These are phyloP conservation scores for Lipomyces kockii DNA, from an alignment of 805 yeast species.

Conservation along the genomic window DNA sequence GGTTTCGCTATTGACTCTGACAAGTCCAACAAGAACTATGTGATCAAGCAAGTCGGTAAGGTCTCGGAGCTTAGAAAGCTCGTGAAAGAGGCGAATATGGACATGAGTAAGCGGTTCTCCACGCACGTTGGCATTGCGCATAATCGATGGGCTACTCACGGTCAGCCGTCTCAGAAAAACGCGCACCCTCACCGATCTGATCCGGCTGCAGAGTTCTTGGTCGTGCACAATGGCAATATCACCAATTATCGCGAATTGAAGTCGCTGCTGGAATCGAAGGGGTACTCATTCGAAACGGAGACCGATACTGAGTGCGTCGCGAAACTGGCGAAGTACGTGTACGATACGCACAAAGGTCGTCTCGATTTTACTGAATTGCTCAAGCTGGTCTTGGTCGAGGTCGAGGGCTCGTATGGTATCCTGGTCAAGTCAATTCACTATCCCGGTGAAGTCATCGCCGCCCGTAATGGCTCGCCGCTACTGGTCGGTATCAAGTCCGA, in stretches of 20 bases:
- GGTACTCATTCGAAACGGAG: conserved; percentile 82
- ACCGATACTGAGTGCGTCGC: conserved; percentile 99
- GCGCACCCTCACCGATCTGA: conserved; percentile 98
- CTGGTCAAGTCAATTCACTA: conserved; percentile 88
- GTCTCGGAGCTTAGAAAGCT: conserved; percentile 80
- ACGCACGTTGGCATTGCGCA: conserved; percentile 97
- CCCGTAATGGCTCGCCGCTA: conserved; percentile 97
- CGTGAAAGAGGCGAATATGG: conserved; percentile 51
- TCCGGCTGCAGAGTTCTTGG: conserved; percentile 75
- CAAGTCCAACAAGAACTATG: conserved; percentile 65
- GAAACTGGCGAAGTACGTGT: conserved; percentile 86
- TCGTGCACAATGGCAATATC: conserved; percentile 98
- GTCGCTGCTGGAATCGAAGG: conserved; percentile 77
- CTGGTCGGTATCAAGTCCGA: conserved; percentile 97
- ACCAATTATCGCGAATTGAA: conserved; percentile 92
- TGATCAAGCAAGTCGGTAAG: conserved; percentile 88
- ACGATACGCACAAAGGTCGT: conserved; percentile 73
- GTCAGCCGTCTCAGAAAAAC: conserved; percentile 81
- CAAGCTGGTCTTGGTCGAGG: conserved; percentile 86
- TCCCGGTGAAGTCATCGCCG: conserved; percentile 95
- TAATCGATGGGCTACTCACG: conserved; percentile 99
- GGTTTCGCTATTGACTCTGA: conserved; percentile 97
- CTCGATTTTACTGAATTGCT: conserved; percentile 90
- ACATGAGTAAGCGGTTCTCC: conserved; percentile 67
- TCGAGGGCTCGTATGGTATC: conserved; percentile 97